Evolutionary conservation across 768 basidiomycete species (phyloP).

Genomic region (Plicaturopsis crispa): DNA sequence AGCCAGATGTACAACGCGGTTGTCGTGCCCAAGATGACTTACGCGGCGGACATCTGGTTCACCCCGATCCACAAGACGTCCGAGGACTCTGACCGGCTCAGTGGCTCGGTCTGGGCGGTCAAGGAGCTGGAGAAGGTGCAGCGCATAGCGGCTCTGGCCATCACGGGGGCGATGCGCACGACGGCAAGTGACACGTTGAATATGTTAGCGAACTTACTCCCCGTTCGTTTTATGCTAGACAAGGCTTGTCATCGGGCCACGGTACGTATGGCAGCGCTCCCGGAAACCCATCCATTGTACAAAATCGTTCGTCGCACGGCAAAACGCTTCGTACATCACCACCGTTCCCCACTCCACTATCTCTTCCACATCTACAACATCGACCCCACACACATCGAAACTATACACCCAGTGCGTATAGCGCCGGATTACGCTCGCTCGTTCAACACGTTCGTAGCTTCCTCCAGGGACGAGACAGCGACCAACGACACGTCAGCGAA

Average conservation of each 20-base stretch:
- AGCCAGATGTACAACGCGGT: constrained; percentile 17
- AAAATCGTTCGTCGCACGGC: background rate
- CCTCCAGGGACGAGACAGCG: no score
- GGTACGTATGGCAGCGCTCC: constrained; percentile 7
- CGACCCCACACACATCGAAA: constrained; percentile 4
- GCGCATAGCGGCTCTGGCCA: constrained; percentile 10
- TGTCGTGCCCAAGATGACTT: constrained; percentile 17
- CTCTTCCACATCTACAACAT: constrained; percentile 5
- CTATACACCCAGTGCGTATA: no score
- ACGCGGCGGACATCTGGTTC: constrained; percentile 18
- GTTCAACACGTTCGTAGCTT: no score
- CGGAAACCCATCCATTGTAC: constrained; percentile 4
- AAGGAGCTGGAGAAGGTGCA: constrained; percentile 11
- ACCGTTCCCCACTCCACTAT: constrained; percentile 10
- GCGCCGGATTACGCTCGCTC: no score
- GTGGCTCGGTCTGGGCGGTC: constrained; percentile 8
- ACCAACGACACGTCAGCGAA: constrained; percentile 1
- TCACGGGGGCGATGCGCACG: constrained; percentile 5
- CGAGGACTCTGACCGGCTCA: constrained; percentile 1
- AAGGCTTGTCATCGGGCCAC: constrained; percentile 3
- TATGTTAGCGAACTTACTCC: constrained; percentile 7
- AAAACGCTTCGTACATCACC: constrained; percentile 1
- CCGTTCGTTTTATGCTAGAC: constrained; percentile 5
- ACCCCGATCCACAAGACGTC: constrained; percentile 5
- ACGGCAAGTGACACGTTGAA: constrained; percentile 9